phyloP scores from a whole-genome alignment of 2,329 filamentous ascomycete species.

The Colletotrichum caudatum region DNA sequence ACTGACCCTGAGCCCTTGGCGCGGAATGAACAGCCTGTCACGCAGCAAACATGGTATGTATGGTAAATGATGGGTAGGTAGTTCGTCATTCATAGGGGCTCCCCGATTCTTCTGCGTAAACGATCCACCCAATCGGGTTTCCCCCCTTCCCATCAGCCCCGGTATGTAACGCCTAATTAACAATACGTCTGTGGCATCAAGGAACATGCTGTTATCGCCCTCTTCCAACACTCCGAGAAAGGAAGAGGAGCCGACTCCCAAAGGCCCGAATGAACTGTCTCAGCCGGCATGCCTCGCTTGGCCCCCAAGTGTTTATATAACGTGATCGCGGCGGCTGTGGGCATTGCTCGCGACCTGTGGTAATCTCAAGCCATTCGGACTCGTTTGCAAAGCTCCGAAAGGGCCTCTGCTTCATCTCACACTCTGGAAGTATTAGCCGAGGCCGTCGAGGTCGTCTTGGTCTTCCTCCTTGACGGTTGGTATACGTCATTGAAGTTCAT shows the following conservation, averaged over 20 bases:
- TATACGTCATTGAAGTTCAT: conserved; percentile 99
- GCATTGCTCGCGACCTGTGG: not conserved
- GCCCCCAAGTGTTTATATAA: not conserved
- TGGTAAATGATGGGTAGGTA: not conserved
- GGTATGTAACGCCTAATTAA: conserved; percentile 25
- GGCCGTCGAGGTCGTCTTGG: conserved; percentile 51
- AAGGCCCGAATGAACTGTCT: not conserved
- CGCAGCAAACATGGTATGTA: not conserved
- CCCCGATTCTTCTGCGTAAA: conserved; percentile 1
- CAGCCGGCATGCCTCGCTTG: conserved; percentile 6
- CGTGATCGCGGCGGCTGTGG: not conserved
- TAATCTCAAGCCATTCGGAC: not conserved
- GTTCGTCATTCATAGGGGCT: conserved; percentile 25
- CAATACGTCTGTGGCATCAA: not conserved
- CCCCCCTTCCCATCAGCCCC: conserved; percentile 6
- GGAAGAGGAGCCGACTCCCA: not conserved
- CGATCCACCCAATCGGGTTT: not conserved
- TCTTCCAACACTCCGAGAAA: not conserved
- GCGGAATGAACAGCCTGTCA: not conserved
- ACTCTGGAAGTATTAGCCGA: conserved; percentile 35
- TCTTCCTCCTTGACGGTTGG: conserved; percentile 77
- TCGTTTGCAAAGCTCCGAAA: not conserved
- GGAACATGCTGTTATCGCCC: not conserved
- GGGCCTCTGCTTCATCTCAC: conserved; percentile 2
- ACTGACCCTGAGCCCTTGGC: not conserved